Evolutionary conservation across 2,329 filamentous ascomycete species (phyloP).

Genomic region (Talaromyces piceae): DNA sequence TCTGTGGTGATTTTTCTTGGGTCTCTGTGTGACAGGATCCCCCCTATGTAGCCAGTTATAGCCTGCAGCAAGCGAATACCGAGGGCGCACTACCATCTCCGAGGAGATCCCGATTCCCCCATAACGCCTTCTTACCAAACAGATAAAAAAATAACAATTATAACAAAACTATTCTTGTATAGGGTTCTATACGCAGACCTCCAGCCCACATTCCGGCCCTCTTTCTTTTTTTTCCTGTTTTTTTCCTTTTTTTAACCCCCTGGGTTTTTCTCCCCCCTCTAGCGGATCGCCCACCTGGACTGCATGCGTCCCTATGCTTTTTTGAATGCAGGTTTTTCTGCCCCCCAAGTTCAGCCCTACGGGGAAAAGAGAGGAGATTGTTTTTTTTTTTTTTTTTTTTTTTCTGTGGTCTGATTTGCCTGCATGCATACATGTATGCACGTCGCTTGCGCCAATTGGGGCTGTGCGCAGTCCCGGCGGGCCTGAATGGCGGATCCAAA

Average conservation of each 20-base stretch:
- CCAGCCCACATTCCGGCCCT: no score
- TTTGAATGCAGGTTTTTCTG: neutral
- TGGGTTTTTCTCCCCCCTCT: neutral
- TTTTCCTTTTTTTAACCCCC: neutral
- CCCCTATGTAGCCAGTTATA: neutral
- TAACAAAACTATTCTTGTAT: no score
- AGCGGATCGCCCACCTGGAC: neutral
- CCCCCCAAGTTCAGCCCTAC: neutral
- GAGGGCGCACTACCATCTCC: no score
- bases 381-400: no score
- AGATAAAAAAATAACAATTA: neutral
- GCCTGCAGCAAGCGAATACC: neutral
- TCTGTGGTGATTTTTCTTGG: neutral
- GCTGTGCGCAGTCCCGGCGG: neutral
- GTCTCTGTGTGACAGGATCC: no score
- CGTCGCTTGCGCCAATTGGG: neutral
- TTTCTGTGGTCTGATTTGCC: no score
- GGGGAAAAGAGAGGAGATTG: neutral
- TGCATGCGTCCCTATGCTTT: no score
- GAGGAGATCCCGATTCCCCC: no score
- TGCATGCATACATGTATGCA: neutral
- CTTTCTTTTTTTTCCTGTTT: no score
- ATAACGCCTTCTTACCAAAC: neutral
- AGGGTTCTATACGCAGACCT: no score
- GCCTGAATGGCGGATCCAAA: no score